phyloP scores from a whole-genome alignment of 345 rosid genomes.

The Salix viminalis region DNA sequence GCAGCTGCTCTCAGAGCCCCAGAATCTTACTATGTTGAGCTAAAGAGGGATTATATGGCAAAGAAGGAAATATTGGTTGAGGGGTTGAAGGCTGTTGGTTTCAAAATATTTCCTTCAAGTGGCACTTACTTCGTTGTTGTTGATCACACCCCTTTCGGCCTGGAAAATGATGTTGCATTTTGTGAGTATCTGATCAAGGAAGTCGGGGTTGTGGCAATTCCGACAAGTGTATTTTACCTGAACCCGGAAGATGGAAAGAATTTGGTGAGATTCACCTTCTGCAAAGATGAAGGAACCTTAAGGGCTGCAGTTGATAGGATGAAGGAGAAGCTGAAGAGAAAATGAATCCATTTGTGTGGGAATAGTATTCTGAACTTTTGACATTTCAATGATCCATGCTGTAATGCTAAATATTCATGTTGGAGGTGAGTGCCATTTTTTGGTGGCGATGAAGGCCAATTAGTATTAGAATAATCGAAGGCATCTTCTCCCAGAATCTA shows the following conservation, averaged over 20 bases:
- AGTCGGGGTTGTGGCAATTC: slow-evolving; percentile 92
- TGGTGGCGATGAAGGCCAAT: background rate
- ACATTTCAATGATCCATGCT: background rate
- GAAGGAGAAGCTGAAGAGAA: slow-evolving; percentile 71
- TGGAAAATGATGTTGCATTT: slow-evolving; percentile 65
- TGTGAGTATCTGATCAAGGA: slow-evolving; percentile 90
- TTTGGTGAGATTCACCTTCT: slow-evolving; percentile 87
- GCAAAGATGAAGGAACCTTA: slow-evolving; percentile 90
- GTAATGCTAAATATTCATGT: background rate
- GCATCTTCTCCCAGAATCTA: background rate
- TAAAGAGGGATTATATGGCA: slow-evolving; percentile 66
- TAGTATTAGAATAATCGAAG: background rate
- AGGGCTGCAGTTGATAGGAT: slow-evolving; percentile 78
- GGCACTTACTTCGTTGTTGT: slow-evolving; percentile 90
- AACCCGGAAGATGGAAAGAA: slow-evolving; percentile 95
- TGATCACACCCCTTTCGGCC: slow-evolving; percentile 89
- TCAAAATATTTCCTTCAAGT: slow-evolving; percentile 80
- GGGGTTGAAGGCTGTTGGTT: slow-evolving; percentile 84
- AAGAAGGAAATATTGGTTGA: slow-evolving; percentile 79
- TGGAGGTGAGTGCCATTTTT: background rate
- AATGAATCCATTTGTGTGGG: slow-evolving; percentile 13
- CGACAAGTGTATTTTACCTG: slow-evolving; percentile 83
- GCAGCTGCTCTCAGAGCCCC: slow-evolving; percentile 67
- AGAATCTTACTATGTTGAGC: slow-evolving; percentile 67
- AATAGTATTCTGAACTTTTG: background rate